Percentiles rank a stretch among this genome's conserved stretches.
These are phyloP conservation scores for Chlamydomonas reinhardtii DNA, from an alignment of 163 green algal genomes.

Conservation along the genomic window DNA sequence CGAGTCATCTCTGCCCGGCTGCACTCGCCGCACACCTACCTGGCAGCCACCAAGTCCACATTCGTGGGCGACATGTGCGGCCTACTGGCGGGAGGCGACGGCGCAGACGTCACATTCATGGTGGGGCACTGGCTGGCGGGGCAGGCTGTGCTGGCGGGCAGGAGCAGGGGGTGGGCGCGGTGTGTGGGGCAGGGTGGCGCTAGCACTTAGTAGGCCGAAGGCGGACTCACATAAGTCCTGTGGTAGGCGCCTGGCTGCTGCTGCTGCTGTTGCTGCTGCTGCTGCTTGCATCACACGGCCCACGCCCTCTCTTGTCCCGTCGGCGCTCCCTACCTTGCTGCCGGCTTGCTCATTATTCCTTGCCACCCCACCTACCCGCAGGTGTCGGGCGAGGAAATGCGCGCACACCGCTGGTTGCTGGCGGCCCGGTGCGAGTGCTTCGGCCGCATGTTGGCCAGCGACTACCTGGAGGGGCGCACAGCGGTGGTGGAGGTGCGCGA, in stretches of 20 bases:
- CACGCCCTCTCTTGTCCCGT: too few species aligned
- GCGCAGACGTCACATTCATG: conserved; percentile 41
- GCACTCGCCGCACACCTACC: conserved; percentile 45
- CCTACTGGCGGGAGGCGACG: conserved; percentile 20
- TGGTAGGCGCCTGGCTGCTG: too few species aligned
- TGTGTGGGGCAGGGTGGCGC: too few species aligned
- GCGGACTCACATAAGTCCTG: too few species aligned
- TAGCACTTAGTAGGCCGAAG: too few species aligned
- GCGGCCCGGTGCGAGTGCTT: conserved; percentile 31
- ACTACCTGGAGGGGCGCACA: conserved; percentile 21
- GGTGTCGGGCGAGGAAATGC: conserved; percentile 39
- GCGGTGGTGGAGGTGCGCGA: conserved; percentile 37
- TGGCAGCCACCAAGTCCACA: conserved; percentile 41
- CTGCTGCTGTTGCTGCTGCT: too few species aligned
- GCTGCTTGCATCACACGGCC: too few species aligned
- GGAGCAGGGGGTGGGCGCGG: too few species aligned
- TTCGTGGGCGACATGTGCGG: conserved; percentile 40
- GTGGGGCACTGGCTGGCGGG: neutral
- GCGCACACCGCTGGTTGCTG: conserved; percentile 39
- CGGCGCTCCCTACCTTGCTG: too few species aligned
- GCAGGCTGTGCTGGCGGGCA: neutral
- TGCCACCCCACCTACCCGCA: too few species aligned
- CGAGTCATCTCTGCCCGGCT: conserved; percentile 28
- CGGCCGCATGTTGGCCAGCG: conserved; percentile 22
- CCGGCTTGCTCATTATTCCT: too few species aligned